A percentile compares a stretch with the other conserved stretches of the same genome.
Evolutionary conservation across 768 basidiomycete species (phyloP).

Genomic region (Cystofilobasidium macerans): DNA sequence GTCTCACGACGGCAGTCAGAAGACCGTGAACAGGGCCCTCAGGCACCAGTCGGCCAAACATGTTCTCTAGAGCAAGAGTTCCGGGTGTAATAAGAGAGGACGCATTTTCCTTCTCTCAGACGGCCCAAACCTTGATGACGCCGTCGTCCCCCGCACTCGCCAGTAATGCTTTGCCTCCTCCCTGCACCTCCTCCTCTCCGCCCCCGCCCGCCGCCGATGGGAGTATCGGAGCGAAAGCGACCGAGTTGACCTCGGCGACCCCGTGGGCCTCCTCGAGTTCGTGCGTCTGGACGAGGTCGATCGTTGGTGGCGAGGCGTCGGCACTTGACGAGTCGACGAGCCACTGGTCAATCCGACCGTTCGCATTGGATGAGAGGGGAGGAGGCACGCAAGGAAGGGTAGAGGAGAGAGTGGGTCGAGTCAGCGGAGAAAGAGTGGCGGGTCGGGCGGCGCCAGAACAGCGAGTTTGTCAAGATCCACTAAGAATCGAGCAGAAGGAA

Average conservation of each 20-base stretch:
- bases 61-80: too few relatives aligned
- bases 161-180: neutral
- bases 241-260: conserved; percentile 70
- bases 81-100: too few relatives aligned
- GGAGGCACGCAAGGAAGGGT: neutral
- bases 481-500: conserved; percentile 2
- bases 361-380: too few relatives aligned
- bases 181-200: neutral
- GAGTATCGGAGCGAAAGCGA: conserved; percentile 60
- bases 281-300: conserved; percentile 44
- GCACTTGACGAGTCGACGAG: too few relatives aligned
- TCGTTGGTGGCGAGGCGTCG: too few relatives aligned
- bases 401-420: neutral
- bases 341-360: too few relatives aligned
- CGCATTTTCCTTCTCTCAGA: too few relatives aligned
- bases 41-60: too few relatives aligned
- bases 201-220: neutral
- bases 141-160: conserved; percentile 52
- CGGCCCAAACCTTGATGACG: conserved; percentile 62
- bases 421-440: neutral
- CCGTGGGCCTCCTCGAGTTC: conserved; percentile 59
- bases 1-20: too few relatives aligned
- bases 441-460: too few relatives aligned
- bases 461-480: too few relatives aligned
- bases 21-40: too few relatives aligned